phyloP scores from a whole-genome alignment of 805 yeast species.

The Starmerella asiatica region DNA sequence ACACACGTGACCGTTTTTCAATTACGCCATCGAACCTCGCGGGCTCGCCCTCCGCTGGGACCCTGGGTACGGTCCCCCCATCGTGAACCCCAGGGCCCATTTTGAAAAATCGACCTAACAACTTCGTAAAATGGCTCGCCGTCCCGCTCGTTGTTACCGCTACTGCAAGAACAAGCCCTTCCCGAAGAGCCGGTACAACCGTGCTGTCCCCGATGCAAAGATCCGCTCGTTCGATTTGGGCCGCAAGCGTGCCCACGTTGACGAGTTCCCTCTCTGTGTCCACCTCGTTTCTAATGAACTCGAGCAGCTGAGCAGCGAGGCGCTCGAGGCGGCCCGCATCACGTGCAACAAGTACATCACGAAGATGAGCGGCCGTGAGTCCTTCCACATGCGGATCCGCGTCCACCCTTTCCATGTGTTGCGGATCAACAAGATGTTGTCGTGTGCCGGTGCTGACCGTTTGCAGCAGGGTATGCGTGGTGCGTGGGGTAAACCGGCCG shows the following conservation, averaged over 20 bases:
- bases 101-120: background rate
- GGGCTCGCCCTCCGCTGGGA: background rate
- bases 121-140: constrained; percentile 79
- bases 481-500: constrained; percentile 99
- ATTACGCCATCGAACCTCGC: too few species aligned
- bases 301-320: constrained; percentile 98
- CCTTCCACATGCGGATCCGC: constrained; percentile 99
- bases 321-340: constrained; percentile 99
- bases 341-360: constrained; percentile 99
- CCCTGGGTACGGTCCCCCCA: background rate
- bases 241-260: constrained; percentile 99
- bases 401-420: constrained; percentile 99
- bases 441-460: constrained; percentile 99
- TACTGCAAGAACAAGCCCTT: constrained; percentile 99
- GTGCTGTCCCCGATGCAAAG: constrained; percentile 99
- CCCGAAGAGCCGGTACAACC: constrained; percentile 99
- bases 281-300: constrained; percentile 98
- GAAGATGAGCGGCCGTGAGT: constrained; percentile 94
- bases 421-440: constrained; percentile 99
- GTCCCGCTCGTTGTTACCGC: constrained; percentile 99
- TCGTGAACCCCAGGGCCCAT: background rate
- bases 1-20: constrained; percentile 1
- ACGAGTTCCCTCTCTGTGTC: constrained; percentile 98
- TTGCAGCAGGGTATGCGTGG: constrained; percentile 99
- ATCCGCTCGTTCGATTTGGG: constrained; percentile 98